Evolutionary conservation across 73 alveolate genomes (phyloP).

Genomic region (Tetrahymena thermophila): DNA sequence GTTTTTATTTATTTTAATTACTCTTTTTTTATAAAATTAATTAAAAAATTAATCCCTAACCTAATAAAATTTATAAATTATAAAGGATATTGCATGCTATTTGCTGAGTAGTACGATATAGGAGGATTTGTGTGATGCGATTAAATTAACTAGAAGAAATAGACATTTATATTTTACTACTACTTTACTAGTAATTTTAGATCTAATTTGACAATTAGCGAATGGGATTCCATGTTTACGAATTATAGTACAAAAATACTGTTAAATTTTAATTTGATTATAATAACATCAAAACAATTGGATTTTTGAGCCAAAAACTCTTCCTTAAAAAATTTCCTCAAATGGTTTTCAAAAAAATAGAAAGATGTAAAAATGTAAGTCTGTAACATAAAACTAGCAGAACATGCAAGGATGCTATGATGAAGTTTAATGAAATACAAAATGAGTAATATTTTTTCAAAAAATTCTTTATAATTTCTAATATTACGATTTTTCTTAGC

Average conservation of each 20-base stretch:
- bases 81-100: not conserved
- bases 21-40: not conserved
- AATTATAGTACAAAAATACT: not conserved
- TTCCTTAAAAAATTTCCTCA: too few species aligned
- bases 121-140: not conserved
- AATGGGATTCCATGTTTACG: not conserved
- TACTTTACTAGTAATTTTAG: not conserved
- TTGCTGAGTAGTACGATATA: not conserved
- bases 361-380: not conserved
- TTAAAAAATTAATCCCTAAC: not conserved
- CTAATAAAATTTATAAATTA: not conserved
- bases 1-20: not conserved
- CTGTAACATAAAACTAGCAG: not conserved
- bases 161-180: not conserved
- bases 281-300: not conserved
- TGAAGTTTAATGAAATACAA: not conserved
- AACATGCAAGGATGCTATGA: not conserved
- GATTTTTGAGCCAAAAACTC: not conserved
- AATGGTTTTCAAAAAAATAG: too few species aligned
- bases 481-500: not conserved
- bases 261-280: not conserved
- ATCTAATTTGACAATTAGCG: not conserved
- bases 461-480: not conserved
- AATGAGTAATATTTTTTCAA: not conserved
- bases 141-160: not conserved